Evolutionary conservation across 2,329 filamentous ascomycete species (phyloP).

Genomic region (Sporothrix schenckii): DNA sequence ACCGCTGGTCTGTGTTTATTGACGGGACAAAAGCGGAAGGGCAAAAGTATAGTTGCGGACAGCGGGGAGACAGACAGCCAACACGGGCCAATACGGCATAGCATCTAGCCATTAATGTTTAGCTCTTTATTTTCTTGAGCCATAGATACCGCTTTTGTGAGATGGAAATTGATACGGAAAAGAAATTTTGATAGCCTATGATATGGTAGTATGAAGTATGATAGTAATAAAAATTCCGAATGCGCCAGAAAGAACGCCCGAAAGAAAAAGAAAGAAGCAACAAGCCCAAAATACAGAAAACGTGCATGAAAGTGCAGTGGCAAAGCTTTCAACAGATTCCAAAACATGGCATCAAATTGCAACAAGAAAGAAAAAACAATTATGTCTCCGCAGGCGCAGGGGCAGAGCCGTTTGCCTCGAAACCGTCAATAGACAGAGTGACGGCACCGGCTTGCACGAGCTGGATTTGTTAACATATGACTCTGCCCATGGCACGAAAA

Average conservation of each 20-base stretch:
- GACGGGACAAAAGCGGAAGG: neutral
- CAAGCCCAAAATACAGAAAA: neutral
- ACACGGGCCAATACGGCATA: neutral
- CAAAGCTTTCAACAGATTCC: neutral
- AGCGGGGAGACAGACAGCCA: neutral
- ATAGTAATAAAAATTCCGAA: neutral
- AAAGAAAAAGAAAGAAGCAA: neutral
- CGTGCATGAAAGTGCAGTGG: neutral
- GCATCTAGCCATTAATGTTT: constrained; percentile 25
- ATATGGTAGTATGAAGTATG: neutral
- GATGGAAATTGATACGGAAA: too few species aligned
- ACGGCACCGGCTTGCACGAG: constrained; percentile 95
- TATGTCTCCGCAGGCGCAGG: constrained; percentile 15
- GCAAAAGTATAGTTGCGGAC: neutral
- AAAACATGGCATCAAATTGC: neutral
- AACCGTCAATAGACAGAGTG: constrained; percentile 78
- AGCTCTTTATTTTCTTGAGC: neutral
- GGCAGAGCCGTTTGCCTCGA: constrained; percentile 60
- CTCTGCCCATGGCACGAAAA: neutral
- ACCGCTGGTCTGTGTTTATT: neutral
- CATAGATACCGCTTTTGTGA: neutral
- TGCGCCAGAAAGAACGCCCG: neutral
- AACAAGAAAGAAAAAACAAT: neutral
- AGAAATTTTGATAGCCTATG: neutral
- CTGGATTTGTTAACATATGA: constrained; percentile 46